phyloP scores from a whole-genome alignment of 108 stramenopile genomes.

The Pseudonitzschia pungens region DNA sequence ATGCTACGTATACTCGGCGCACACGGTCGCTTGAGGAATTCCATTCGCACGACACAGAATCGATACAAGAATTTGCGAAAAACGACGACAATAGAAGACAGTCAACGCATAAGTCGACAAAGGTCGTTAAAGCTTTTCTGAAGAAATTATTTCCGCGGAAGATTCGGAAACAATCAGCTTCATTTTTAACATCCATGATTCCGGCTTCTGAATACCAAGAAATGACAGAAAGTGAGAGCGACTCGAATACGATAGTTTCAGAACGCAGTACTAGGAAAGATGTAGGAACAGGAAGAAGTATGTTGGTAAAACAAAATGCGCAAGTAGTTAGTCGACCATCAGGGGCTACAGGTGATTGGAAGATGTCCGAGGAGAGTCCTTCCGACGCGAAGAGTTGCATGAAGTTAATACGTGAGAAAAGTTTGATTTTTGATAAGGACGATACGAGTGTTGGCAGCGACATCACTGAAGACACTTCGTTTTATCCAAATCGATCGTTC shows the following conservation, averaged over 20 bases:
- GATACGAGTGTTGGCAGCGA: conserved; percentile 17
- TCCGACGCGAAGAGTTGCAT: background rate
- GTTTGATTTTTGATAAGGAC: conserved; percentile 13
- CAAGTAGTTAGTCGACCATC: conserved; percentile 28
- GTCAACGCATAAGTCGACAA: background rate
- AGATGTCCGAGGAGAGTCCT: conserved; percentile 14
- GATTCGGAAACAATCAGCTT: background rate
- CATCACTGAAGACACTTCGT: conserved; percentile 11
- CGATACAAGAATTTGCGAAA: background rate
- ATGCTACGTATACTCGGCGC: conserved; percentile 22
- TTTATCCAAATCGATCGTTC: background rate
- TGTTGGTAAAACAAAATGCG: conserved; percentile 29
- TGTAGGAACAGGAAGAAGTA: conserved; percentile 20
- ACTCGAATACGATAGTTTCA: conserved; percentile 5
- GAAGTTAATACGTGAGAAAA: background rate
- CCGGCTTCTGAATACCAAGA: conserved; percentile 25
- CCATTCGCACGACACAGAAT: too few relatives aligned
- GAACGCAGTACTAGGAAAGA: conserved; percentile 20
- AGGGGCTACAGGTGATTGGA: conserved; percentile 13
- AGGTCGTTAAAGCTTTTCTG: background rate
- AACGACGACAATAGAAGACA: background rate
- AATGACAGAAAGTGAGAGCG: conserved; percentile 10
- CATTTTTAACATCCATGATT: background rate
- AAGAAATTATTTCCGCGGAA: background rate
- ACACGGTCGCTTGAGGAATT: too few relatives aligned